A percentile compares a stretch with the other conserved stretches of the same genome.
These are phyloP conservation scores for Xylariaceae sp. DNA, from an alignment of 2,329 filamentous ascomycete genomes.

Conservation along the genomic window DNA sequence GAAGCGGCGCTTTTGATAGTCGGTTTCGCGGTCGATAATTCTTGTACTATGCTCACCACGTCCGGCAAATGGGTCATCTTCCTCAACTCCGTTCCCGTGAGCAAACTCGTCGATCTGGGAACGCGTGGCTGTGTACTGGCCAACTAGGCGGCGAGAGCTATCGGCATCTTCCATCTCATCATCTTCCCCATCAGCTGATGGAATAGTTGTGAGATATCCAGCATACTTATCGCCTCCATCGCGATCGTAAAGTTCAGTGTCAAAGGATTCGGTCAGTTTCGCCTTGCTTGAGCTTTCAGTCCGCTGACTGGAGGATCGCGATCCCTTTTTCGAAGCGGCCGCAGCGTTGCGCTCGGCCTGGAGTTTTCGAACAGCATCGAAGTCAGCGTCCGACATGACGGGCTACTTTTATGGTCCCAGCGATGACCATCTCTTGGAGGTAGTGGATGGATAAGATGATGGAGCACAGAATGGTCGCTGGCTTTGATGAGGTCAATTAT, in stretches of 20 bases:
- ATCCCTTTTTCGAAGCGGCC: conserved; percentile 72
- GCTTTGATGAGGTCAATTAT: conserved; percentile 15
- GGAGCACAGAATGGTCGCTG: conserved; percentile 10
- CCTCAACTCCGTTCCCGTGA: conserved; percentile 75
- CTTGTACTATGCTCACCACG: conserved; percentile 81
- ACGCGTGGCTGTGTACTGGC: conserved; percentile 90
- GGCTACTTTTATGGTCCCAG: conserved; percentile 23
- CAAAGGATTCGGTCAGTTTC: conserved; percentile 83
- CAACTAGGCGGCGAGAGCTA: conserved; percentile 71
- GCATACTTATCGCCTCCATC: conserved; percentile 74
- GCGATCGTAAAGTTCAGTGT: conserved; percentile 80
- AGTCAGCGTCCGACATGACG: conserved; percentile 72
- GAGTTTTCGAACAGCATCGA: conserved; percentile 79
- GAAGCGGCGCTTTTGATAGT: conserved; percentile 95
- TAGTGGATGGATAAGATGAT: conserved; percentile 4
- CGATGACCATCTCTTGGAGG: conserved; percentile 29
- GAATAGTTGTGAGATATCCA: conserved; percentile 87
- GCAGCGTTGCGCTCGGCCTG: conserved; percentile 88
- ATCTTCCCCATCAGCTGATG: conserved; percentile 70
- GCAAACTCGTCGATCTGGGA: conserved; percentile 94
- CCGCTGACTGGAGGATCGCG: conserved; percentile 73
- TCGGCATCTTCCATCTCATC: conserved; percentile 71
- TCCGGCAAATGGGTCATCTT: conserved; percentile 81
- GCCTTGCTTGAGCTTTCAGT: conserved; percentile 81
- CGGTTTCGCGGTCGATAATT: conserved; percentile 88